Percentiles rank a stretch among this genome's conserved stretches.
phyloP scores from a whole-genome alignment of 768 basidiomycete species.

The Serendipita sp. region DNA sequence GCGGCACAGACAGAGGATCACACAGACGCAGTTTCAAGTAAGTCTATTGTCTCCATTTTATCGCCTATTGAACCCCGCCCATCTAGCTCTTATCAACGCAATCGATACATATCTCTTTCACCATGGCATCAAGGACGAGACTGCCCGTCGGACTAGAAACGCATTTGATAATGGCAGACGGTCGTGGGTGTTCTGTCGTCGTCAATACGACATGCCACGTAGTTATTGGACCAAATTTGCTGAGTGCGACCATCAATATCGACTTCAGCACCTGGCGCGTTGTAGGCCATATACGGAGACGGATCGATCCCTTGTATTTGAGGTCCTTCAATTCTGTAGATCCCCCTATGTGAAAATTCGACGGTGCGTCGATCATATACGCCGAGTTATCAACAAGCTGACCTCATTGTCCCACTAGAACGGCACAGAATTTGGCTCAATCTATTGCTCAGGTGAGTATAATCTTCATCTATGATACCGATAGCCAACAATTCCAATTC shows the following conservation, averaged over 20 bases:
- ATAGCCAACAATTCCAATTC: not conserved
- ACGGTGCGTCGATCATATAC: not conserved
- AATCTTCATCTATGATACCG: not conserved
- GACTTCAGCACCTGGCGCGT: constrained; percentile 37
- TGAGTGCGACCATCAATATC: not conserved
- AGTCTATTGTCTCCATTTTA: not conserved
- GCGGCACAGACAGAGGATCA: constrained; percentile 59
- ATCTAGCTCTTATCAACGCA: constrained; percentile 45
- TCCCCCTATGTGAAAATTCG: not conserved
- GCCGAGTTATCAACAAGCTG: not conserved
- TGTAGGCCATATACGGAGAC: constrained; percentile 55
- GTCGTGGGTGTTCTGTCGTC: not conserved
- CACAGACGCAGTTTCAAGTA: constrained; percentile 51
- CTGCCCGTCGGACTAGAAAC: constrained; percentile 21
- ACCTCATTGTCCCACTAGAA: not conserved
- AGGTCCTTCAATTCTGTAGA: constrained; percentile 2
- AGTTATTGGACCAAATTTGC: constrained; percentile 9
- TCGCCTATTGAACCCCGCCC: not conserved
- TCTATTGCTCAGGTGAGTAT: not conserved
- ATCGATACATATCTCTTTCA: constrained; percentile 62
- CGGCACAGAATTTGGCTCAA: constrained; percentile 1
- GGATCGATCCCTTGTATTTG: constrained; percentile 53
- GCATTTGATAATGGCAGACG: constrained; percentile 29
- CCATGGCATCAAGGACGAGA: constrained; percentile 33
- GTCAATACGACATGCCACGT: constrained; percentile 7